Percentiles rank a stretch among this genome's conserved stretches.
phyloP scores from a whole-genome alignment of 306 rosid species.

The Fagus crenata region DNA sequence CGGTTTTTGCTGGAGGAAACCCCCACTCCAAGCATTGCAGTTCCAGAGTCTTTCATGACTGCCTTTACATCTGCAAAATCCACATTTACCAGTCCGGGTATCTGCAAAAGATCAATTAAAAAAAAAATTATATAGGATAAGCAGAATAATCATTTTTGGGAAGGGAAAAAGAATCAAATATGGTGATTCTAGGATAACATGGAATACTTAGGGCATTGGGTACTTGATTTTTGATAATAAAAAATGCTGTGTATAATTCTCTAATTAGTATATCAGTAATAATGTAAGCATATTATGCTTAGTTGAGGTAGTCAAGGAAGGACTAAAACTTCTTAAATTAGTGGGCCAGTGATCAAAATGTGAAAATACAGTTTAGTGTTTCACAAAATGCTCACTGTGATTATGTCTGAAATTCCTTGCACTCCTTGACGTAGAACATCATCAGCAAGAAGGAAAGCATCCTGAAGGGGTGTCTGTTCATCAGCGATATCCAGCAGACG shows the following conservation, averaged over 20 bases:
- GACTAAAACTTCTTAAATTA: not conserved
- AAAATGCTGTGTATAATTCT: not conserved
- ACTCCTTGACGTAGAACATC: slow-evolving; percentile 98
- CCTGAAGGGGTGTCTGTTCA: slow-evolving; percentile 91
- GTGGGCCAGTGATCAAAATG: not conserved
- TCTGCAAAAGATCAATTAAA: slow-evolving; percentile 48
- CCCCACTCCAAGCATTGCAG: slow-evolving; percentile 99
- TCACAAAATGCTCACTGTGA: slow-evolving; percentile 61
- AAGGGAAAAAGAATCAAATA: not conserved
- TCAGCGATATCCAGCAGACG: slow-evolving; percentile 93
- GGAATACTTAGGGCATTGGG: slow-evolving; percentile 6
- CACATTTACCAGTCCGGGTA: slow-evolving; percentile 98
- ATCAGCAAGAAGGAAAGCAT: slow-evolving; percentile 90
- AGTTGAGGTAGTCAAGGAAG: not conserved
- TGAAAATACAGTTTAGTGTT: slow-evolving; percentile 13
- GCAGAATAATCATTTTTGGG: slow-evolving; percentile 1
- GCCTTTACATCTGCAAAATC: slow-evolving; percentile 99
- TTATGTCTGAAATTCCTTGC: slow-evolving; percentile 95
- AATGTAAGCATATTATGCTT: not conserved
- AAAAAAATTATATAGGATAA: slow-evolving; percentile 14
- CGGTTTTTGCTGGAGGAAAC: slow-evolving; percentile 97
- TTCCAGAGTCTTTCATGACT: slow-evolving; percentile 97
- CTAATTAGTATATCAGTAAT: not conserved
- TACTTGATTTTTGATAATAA: not conserved
- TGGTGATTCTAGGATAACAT: not conserved